Base-by-base conservation (phyloP, 768 basidiomycete species). In the Mycena albidolilacea region DNA sequence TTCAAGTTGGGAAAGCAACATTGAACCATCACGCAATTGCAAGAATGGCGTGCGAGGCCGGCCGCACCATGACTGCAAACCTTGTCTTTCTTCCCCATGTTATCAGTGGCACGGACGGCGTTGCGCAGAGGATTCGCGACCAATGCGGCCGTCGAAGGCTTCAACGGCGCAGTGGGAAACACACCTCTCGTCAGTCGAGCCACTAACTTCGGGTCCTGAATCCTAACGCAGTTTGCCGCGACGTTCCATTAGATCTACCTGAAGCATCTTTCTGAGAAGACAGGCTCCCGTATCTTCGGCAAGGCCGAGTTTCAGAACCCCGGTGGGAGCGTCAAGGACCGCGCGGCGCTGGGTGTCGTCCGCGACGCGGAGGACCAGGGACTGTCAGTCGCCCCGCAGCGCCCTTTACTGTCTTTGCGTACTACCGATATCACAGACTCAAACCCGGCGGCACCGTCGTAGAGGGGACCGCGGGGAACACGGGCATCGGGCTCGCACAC, bases 241-340 rank as follows among this genome's bases (percentile, higher is more conserved):
- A 71, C 55, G 54, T 39, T 61, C 39, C 43, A 21, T 4, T 80
- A 98, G 96, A 97, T 98, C 71, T 90, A 92, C 75, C 87, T 98
- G 65, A 92, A 95, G 81, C 83, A 83, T 15, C 87, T 98, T 9
- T 98, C 96, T 11, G 91, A 96, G 76, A 90, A 89, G 79, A 95
- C 91, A 1, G 97, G 96, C 17, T 91, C 90, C 67, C 89, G 90
- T 64, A 96, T 98, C 72, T 92, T 92, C 60, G 97, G 95, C n/a
- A 98, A 99, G 81, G 96, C 98, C 21, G 98, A 99, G 83, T 97
- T 98, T 80, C 97, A 98, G 84, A 98, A 98, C 79, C 98, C 98
- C 0, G 98, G 98, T 7, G 97, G 97, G 50, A 97, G 95, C 74
- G 95, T 99, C 76, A 99, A 99, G 84, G 98, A 99, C 80, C 92